A percentile compares a stretch with the other conserved stretches of the same genome.
Conservation (phyloP, 2,329 filamentous ascomycete species). For the Cladobotryum protrusum region DNA sequence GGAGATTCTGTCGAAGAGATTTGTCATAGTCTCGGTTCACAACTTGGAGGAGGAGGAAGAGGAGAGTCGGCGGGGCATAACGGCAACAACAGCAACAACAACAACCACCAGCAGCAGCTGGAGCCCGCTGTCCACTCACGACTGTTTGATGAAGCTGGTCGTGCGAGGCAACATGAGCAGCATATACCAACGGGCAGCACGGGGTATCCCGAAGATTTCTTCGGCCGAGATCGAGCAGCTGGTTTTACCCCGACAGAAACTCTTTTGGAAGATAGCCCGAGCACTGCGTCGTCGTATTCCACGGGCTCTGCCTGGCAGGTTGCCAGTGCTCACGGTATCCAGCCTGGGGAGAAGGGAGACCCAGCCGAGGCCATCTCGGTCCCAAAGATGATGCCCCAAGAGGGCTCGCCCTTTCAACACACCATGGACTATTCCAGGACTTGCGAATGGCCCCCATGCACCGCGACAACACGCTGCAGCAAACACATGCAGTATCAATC, state of each 20-base stretch:
- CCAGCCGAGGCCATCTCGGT: not conserved
- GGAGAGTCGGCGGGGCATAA: not conserved
- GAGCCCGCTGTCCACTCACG: not conserved
- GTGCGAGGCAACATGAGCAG: not conserved
- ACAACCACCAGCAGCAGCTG: too few species aligned
- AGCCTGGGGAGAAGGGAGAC: not conserved
- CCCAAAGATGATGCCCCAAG: not conserved
- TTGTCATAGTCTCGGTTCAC: not conserved
- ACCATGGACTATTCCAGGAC: not conserved
- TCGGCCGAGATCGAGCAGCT: not conserved
- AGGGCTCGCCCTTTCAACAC: not conserved
- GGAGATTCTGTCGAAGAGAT: not conserved
- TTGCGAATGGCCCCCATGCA: not conserved
- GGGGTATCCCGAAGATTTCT: not conserved
- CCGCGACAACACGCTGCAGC: not conserved
- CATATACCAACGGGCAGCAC: not conserved
- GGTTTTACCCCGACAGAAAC: not conserved
- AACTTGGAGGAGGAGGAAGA: too few species aligned
- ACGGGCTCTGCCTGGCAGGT: not conserved
- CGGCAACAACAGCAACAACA: too few species aligned
- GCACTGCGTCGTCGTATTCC: not conserved
- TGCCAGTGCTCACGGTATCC: not conserved
- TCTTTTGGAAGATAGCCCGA: not conserved
- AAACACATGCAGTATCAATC: not conserved
- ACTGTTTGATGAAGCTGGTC: not conserved